These are phyloP conservation scores for Hypoxylon sp. DNA, from an alignment of 2,329 filamentous ascomycete genomes.

Conservation along the genomic window DNA sequence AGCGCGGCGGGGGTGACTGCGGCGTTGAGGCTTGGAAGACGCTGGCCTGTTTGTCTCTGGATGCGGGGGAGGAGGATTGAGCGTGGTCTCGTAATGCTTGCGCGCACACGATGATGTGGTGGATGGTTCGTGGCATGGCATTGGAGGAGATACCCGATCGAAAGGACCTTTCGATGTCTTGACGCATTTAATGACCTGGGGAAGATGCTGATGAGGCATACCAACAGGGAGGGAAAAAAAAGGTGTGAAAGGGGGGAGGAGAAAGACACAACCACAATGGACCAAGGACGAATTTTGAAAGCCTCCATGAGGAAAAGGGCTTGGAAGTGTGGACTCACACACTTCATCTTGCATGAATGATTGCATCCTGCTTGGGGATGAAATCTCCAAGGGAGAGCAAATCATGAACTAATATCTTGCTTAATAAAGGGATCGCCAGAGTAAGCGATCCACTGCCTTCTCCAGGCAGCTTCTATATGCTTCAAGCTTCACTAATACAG, in stretches of 20 bases:
- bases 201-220: background rate
- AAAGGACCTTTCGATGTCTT: background rate
- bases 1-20: background rate
- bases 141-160: constrained; percentile 6
- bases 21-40: background rate
- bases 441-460: background rate
- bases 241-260: too few species aligned
- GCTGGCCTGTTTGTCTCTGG: background rate
- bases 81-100: too few species aligned
- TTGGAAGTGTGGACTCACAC: background rate
- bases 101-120: too few species aligned
- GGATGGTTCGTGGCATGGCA: background rate
- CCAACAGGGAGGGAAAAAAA: too few species aligned
- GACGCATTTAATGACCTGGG: background rate
- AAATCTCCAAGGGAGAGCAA: background rate
- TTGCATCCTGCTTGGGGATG: background rate
- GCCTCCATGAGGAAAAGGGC: background rate
- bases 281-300: background rate
- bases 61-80: too few species aligned
- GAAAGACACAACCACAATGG: background rate
- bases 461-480: background rate
- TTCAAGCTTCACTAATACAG: background rate
- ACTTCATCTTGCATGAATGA: background rate
- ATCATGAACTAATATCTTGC: background rate
- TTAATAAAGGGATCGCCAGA: background rate